Evolutionary conservation across 768 basidiomycete species (phyloP).

Genomic region (Megacollybia marginata): DNA sequence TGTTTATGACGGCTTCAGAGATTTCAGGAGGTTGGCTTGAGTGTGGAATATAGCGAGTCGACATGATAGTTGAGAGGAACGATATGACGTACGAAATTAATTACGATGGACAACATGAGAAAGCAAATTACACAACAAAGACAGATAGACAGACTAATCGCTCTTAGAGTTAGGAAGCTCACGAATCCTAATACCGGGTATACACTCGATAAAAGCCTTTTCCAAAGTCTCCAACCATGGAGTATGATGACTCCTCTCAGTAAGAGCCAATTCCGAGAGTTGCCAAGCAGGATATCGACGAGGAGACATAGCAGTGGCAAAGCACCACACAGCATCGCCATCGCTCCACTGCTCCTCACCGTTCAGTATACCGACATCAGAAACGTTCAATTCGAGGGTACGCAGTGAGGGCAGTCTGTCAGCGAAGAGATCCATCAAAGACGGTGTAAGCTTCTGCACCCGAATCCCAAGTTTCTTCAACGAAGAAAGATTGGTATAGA

Average conservation of each 20-base stretch:
- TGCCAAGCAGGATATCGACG: neutral
- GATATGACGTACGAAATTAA: no score
- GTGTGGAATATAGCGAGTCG: no score
- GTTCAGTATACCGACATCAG: slow-evolving; percentile 8
- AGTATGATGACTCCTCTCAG: neutral
- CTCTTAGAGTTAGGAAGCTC: neutral
- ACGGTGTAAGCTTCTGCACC: slow-evolving; percentile 15
- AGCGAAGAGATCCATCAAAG: slow-evolving; percentile 17
- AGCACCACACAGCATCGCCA: neutral
- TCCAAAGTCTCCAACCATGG: neutral
- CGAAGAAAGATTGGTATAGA: slow-evolving; percentile 7
- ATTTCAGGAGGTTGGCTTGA: no score
- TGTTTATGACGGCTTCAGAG: no score
- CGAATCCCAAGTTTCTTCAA: slow-evolving; percentile 15
- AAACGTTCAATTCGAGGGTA: slow-evolving; percentile 16
- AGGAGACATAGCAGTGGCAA: neutral
- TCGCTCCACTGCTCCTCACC: neutral
- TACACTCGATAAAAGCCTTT: neutral
- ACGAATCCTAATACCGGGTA: neutral
- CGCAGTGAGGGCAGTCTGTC: slow-evolving; percentile 13
- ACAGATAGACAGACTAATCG: neutral
- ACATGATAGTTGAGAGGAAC: no score
- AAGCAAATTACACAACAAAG: no score
- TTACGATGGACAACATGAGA: no score
- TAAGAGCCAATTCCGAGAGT: neutral